These are phyloP conservation scores for Chaetomium sp. DNA, from an alignment of 2,329 filamentous ascomycete species.

Conservation along the genomic window DNA sequence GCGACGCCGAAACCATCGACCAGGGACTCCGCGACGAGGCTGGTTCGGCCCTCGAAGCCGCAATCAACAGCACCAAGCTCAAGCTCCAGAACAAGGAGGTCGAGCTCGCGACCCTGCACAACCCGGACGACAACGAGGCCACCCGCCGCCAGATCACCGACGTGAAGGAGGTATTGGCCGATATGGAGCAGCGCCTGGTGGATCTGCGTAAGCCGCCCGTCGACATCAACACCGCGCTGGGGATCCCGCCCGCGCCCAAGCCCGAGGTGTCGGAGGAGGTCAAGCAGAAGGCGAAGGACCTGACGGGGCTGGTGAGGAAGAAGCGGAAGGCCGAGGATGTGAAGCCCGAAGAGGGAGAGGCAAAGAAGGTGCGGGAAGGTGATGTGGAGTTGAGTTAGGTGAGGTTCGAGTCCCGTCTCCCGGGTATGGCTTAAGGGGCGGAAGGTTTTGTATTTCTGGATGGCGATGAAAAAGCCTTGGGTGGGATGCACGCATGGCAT, in stretches of 20 bases:
- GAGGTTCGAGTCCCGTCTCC: not conserved
- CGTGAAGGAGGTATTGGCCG: slow-evolving; percentile 74
- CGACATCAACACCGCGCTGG: slow-evolving; percentile 58
- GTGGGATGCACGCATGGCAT: slow-evolving; percentile 7
- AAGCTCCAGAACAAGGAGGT: slow-evolving; percentile 72
- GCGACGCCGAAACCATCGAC: slow-evolving; percentile 57
- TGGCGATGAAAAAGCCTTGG: slow-evolving; percentile 13
- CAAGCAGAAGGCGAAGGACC: slow-evolving; percentile 71
- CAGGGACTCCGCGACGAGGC: slow-evolving; percentile 72
- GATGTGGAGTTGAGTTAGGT: not conserved
- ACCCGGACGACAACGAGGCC: slow-evolving; percentile 67
- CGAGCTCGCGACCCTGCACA: slow-evolving; percentile 62
- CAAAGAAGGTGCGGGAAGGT: not conserved
- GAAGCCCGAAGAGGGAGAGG: slow-evolving; percentile 19
- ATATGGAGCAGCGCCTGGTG: slow-evolving; percentile 75
- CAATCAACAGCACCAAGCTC: slow-evolving; percentile 70
- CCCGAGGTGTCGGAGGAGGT: slow-evolving; percentile 63
- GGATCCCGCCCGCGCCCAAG: slow-evolving; percentile 50
- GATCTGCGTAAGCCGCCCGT: slow-evolving; percentile 68
- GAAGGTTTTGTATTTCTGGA: not conserved
- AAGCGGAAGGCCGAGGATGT: slow-evolving; percentile 51
- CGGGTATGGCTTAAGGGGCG: not conserved
- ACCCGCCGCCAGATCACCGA: slow-evolving; percentile 66
- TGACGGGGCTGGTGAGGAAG: slow-evolving; percentile 74
- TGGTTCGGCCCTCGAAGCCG: slow-evolving; percentile 69